Percentiles rank a stretch among this genome's conserved stretches.
These are phyloP conservation scores for Rhamnella rubrinervis DNA, from an alignment of 331 rosid species.

Conservation along the genomic window DNA sequence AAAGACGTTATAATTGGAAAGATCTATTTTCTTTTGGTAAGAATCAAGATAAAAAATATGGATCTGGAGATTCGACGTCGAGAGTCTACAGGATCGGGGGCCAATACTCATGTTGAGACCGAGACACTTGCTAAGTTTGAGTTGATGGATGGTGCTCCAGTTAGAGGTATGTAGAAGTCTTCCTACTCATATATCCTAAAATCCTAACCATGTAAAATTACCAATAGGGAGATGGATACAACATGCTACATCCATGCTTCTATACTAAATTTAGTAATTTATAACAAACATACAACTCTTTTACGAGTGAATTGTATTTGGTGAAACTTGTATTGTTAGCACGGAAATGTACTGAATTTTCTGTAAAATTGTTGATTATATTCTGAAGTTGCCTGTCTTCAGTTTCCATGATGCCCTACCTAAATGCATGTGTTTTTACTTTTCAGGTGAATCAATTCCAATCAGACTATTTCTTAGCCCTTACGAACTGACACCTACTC, in stretches of 20 bases:
- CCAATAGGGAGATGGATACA: background rate
- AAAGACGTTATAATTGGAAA: slow-evolving; percentile 91
- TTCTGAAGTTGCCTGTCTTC: background rate
- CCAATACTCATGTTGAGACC: slow-evolving; percentile 91
- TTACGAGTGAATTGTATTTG: background rate
- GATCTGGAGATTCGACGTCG: slow-evolving; percentile 92
- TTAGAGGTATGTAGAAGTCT: slow-evolving; percentile 58
- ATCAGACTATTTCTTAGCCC: slow-evolving; percentile 91
- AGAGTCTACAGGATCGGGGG: slow-evolving; percentile 90
- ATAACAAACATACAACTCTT: no score
- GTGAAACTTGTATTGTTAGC: background rate
- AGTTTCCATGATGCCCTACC: background rate
- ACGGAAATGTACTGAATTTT: background rate
- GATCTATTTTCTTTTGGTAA: slow-evolving; percentile 89
- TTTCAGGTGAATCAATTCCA: slow-evolving; percentile 89
- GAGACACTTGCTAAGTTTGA: slow-evolving; percentile 93
- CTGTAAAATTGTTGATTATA: background rate
- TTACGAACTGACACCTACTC: slow-evolving; percentile 85
- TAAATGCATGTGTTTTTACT: slow-evolving; percentile 12
- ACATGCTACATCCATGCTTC: background rate
- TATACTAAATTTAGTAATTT: background rate
- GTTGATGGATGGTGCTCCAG: slow-evolving; percentile 99
- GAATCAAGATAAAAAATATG: slow-evolving; percentile 96
- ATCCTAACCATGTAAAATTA: background rate
- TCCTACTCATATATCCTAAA: background rate